Percentiles rank a stretch among this genome's conserved stretches.
phyloP scores from a whole-genome alignment of 1,139 yeast species.

The Nakaseomyces nivariensis region DNA sequence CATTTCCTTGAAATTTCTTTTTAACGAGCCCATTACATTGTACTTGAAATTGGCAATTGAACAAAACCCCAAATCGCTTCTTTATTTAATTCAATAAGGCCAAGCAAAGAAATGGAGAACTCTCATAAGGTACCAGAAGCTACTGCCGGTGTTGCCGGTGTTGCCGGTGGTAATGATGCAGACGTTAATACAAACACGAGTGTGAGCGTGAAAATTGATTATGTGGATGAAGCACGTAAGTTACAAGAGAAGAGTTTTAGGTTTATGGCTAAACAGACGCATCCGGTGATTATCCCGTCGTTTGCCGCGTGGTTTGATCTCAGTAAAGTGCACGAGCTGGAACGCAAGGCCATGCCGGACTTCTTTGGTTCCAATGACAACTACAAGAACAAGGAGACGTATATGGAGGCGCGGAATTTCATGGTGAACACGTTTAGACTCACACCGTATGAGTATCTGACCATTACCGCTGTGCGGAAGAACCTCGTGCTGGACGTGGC shows the following conservation, averaged over 20 bases:
- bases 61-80: too few relatives aligned
- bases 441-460: conserved; percentile 72
- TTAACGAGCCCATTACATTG: too few relatives aligned
- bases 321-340: conserved; percentile 56
- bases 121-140: too few relatives aligned
- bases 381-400: conserved; percentile 58
- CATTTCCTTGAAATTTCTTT: too few relatives aligned
- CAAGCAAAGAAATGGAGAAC: too few relatives aligned
- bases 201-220: conserved; percentile 13
- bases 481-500: conserved; percentile 82
- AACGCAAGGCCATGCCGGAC: conserved; percentile 68
- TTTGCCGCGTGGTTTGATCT: conserved; percentile 76
- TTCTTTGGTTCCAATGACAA: conserved; percentile 48
- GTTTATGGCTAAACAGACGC: conserved; percentile 39
- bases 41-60: too few relatives aligned
- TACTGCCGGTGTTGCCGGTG: too few relatives aligned
- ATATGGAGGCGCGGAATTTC: conserved; percentile 53
- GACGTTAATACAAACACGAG: background rate
- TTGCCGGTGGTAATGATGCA: too few relatives aligned
- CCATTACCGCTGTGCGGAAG: conserved; percentile 76
- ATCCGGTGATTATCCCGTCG: conserved; percentile 63
- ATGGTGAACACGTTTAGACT: conserved; percentile 73
- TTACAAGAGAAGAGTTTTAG: conserved; percentile 36
- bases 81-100: too few relatives aligned
- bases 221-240: conserved; percentile 29